These are phyloP conservation scores for Phaeosphaeriaceae sp. DNA, from an alignment of 2,329 filamentous ascomycete species.

Conservation along the genomic window DNA sequence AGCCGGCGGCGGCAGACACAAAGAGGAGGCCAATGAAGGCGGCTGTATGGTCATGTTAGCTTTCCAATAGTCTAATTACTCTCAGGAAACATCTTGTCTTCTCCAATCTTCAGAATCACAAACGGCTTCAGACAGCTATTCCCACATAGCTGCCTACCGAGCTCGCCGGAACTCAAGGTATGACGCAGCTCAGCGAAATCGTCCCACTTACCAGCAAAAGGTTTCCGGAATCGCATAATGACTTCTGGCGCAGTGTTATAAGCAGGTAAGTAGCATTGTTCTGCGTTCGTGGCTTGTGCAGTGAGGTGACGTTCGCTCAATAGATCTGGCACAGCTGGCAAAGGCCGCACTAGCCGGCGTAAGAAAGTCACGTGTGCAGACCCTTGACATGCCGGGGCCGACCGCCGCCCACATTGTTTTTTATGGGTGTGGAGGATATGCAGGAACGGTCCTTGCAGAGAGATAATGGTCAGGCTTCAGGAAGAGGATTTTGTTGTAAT, in stretches of 20 bases:
- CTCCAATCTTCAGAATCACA: background rate
- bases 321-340: constrained; percentile 1
- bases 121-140: constrained; percentile 1
- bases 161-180: constrained; percentile 3
- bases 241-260: constrained; percentile 12
- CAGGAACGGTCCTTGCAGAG: constrained; percentile 6
- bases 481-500: background rate
- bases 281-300: background rate
- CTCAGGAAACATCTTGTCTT: too few relatives aligned
- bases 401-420: constrained; percentile 4
- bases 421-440: constrained; percentile 3
- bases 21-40: constrained; percentile 67
- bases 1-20: constrained; percentile 75
- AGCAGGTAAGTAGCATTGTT: constrained; percentile 18
- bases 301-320: constrained; percentile 4
- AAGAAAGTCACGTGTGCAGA: constrained; percentile 6
- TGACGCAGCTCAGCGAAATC: constrained; percentile 3
- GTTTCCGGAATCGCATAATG: constrained; percentile 82
- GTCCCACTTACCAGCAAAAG: constrained; percentile 79
- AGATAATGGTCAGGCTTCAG: background rate
- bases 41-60: constrained; percentile 37
- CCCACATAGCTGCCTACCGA: background rate
- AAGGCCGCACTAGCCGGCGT: background rate
- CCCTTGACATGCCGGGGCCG: background rate
- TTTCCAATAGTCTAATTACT: constrained; percentile 8